phyloP scores from a whole-genome alignment of 2,329 filamentous ascomycete genomes.

The Lithohypha guttulata region DNA sequence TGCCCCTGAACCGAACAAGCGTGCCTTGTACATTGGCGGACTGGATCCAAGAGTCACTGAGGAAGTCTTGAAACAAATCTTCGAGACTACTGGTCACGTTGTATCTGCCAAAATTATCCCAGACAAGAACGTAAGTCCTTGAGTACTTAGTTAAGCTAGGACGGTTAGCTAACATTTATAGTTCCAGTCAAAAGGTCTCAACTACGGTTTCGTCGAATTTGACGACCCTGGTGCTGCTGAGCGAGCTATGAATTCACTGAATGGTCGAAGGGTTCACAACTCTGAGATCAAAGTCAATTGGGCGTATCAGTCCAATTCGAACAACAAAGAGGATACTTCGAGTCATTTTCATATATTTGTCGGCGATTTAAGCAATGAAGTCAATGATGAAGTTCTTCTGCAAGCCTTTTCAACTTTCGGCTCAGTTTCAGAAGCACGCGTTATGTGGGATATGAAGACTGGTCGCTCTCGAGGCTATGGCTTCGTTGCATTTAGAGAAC shows the following conservation, averaged over 20 bases:
- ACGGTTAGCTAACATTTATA: constrained; percentile 14
- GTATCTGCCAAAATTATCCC: constrained; percentile 99
- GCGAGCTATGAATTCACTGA: constrained; percentile 92
- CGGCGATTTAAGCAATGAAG: constrained; percentile 93
- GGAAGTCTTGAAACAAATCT: constrained; percentile 92
- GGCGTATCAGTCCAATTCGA: constrained; percentile 94
- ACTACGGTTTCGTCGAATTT: constrained; percentile 98
- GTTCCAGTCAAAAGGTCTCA: constrained; percentile 81
- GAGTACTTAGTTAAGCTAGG: background rate
- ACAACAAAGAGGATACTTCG: constrained; percentile 92
- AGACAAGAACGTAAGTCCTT: constrained; percentile 83
- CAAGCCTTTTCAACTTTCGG: constrained; percentile 96
- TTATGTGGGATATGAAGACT: constrained; percentile 99
- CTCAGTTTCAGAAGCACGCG: constrained; percentile 88
- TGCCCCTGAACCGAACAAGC: constrained; percentile 96
- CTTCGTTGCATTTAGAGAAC: constrained; percentile 94
- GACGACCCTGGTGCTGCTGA: constrained; percentile 95
- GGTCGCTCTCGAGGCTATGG: constrained; percentile 94
- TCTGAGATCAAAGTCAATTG: constrained; percentile 98
- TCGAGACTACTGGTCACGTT: constrained; percentile 96
- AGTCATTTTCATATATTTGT: constrained; percentile 99
- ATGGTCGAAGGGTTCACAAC: constrained; percentile 90
- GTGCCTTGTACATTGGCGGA: constrained; percentile 89
- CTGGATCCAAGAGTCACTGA: constrained; percentile 91
- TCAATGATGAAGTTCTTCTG: constrained; percentile 88